Evolutionary conservation across 495 filamentous ascomycete genomes (phyloP).

Genomic region (Pyronema domesticum): DNA sequence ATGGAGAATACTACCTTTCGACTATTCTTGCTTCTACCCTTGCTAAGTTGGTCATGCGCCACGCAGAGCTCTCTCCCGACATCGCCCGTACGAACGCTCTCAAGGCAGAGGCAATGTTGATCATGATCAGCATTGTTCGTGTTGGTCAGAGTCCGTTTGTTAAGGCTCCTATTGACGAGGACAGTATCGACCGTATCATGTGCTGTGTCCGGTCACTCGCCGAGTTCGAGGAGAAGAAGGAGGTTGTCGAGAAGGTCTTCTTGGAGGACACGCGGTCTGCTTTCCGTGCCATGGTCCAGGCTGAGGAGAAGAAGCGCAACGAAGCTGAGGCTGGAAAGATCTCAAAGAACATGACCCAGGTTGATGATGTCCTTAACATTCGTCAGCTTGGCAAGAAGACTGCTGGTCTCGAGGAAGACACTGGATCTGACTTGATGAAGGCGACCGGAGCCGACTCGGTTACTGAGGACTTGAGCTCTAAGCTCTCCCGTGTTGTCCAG

Average conservation of each 20-base stretch:
- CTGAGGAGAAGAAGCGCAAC: constrained; percentile 90
- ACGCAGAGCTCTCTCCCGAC: constrained; percentile 84
- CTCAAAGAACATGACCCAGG: constrained; percentile 83
- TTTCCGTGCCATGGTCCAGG: constrained; percentile 94
- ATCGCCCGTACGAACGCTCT: constrained; percentile 78
- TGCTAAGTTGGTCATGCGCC: constrained; percentile 95
- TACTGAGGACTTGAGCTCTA: constrained; percentile 68
- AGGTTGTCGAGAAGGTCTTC: constrained; percentile 69
- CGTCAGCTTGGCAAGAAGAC: constrained; percentile 88
- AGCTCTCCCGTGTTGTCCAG: constrained; percentile 89
- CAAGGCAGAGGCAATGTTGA: constrained; percentile 93
- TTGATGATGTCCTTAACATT: constrained; percentile 86
- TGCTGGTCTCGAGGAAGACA: constrained; percentile 67
- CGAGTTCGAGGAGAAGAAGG: constrained; percentile 75
- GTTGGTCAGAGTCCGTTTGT: constrained; percentile 96
- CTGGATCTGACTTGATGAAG: constrained; percentile 79
- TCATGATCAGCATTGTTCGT: constrained; percentile 97
- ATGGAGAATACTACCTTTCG: constrained; percentile 94
- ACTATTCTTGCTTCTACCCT: constrained; percentile 86
- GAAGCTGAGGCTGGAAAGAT: constrained; percentile 81
- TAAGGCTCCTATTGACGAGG: constrained; percentile 92
- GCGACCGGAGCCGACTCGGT: constrained; percentile 79
- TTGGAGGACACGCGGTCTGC: constrained; percentile 91
- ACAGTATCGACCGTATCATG: constrained; percentile 95
- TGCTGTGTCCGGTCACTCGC: constrained; percentile 82